A percentile compares a stretch with the other conserved stretches of the same genome.
phyloP scores from a whole-genome alignment of 2,329 filamentous ascomycete genomes.

The Neopestalotiopsis sp. region DNA sequence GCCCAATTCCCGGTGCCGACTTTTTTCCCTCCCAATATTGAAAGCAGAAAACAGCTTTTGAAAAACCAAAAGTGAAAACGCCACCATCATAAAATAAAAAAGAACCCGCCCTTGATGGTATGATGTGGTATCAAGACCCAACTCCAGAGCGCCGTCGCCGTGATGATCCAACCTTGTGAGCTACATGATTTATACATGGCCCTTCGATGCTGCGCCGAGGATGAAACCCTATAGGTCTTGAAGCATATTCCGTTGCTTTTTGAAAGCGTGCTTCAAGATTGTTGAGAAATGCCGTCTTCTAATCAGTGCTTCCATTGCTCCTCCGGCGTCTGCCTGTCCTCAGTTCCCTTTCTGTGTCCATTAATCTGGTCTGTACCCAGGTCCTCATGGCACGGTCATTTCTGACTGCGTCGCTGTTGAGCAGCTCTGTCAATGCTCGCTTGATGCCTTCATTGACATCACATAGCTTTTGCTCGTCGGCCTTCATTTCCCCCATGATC shows the following conservation, averaged over 20 bases:
- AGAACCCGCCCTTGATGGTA: background rate
- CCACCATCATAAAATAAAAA: background rate
- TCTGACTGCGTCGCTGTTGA: conserved; percentile 64
- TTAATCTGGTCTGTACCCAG: conserved; percentile 63
- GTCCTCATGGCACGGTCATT: conserved; percentile 57
- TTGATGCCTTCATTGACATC: conserved; percentile 67
- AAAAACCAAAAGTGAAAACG: background rate
- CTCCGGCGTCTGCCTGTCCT: conserved; percentile 57
- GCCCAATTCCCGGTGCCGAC: background rate
- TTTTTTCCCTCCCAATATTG: background rate
- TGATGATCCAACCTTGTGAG: background rate
- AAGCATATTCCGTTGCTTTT: background rate
- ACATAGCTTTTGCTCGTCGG: conserved; percentile 59
- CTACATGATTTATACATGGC: background rate
- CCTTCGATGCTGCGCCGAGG: background rate
- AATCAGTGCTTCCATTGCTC: conserved; percentile 40
- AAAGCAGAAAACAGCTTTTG: background rate
- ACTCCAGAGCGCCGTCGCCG: background rate
- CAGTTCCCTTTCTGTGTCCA: conserved; percentile 66
- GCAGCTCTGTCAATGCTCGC: conserved; percentile 63
- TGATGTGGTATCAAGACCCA: conserved; percentile 12
- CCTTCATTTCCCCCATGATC: conserved; percentile 53
- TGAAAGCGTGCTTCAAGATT: background rate
- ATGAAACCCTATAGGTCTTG: too few relatives aligned
- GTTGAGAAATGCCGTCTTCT: conserved; percentile 14